Conservation (phyloP, 192 early-diverging fungal genomes). For the Geranomyces michiganensis region DNA sequence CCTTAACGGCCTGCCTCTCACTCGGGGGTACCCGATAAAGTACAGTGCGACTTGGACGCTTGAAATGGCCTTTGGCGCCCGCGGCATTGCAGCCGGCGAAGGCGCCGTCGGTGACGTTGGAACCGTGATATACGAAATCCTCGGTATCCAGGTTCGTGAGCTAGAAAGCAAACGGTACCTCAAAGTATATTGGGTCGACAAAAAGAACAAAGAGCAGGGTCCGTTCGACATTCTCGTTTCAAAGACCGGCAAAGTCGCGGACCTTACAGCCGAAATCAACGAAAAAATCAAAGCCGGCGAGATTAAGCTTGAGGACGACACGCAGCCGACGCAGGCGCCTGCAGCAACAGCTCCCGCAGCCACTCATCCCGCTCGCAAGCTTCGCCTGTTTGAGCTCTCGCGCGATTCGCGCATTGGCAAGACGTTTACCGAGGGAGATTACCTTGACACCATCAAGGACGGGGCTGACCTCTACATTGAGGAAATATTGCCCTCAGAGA, state of each 20-base stretch:
- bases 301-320: slow-evolving; percentile 17
- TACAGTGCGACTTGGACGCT: slow-evolving; percentile 54
- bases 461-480: slow-evolving; percentile 17
- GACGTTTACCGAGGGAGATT: slow-evolving; percentile 1
- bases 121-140: slow-evolving; percentile 78
- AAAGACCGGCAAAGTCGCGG: slow-evolving; percentile 52
- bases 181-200: slow-evolving; percentile 70
- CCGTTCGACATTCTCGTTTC: slow-evolving; percentile 71
- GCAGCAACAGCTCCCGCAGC: neutral
- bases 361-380: neutral
- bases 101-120: slow-evolving; percentile 32
- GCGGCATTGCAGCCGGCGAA: slow-evolving; percentile 32
- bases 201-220: slow-evolving; percentile 68
- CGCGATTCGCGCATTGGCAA: slow-evolving; percentile 7
- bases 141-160: slow-evolving; percentile 80
- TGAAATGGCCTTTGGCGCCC: slow-evolving; percentile 54
- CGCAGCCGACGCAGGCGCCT: neutral
- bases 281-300: slow-evolving; percentile 39
- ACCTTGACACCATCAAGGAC: slow-evolving; percentile 19
- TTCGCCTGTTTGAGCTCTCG: slow-evolving; percentile 9
- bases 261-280: slow-evolving; percentile 54
- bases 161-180: slow-evolving; percentile 78
- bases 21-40: slow-evolving; percentile 42
- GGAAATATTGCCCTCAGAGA: slow-evolving; percentile 16
- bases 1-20: neutral